Evolutionary conservation across 2,329 filamentous ascomycete genomes (phyloP), one percentile per base, ranked within the genome.

Genomic region (Cercospora sp.): DNA sequence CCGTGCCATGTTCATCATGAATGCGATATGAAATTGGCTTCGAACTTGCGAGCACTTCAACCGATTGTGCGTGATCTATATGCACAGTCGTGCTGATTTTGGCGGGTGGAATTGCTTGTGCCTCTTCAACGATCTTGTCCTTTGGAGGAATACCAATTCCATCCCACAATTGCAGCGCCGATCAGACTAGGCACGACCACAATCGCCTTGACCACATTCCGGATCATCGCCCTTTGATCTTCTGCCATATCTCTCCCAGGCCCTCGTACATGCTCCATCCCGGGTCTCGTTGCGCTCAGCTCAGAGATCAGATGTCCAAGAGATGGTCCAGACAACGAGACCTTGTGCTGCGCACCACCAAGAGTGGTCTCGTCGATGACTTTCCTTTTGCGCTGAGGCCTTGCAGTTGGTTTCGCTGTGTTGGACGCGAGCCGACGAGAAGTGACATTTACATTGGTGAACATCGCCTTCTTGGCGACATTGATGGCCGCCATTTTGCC

Each of bases 241-340:
- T 77, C 74, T 9, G 64, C 69, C 71, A 77, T 76, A 2, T 74
- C 74, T 34, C 72, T 68, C 7, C 73, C 74, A 30, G 72, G 70
- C 18, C 69, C 55, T 21, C 75, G 68, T 8, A 72, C 45, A n/a
- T 65, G 49, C 66, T 74, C 74, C 74, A 76, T 77, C 3, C 74
- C 74, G 26, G 74, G 71, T 57, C 71, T 70, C n/a, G 74, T 75
- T 13, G 73, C 72, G 43, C 73, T 74, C 59, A 77, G 70, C 34
- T 77, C 75, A 5, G 75, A 73, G 37, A 77, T 68, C 6, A 77
- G 57, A 58, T 76, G 74, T 7, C 74, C 75, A 5, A 77, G 66
- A 9, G 75, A 77, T 1, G 74, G 69, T 34, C 74, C 73, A 21
- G 72, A 73, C 12, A 76, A 62, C 1, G 74, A 77, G 5, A 75